Percentiles rank a stretch among this genome's conserved stretches.
Evolutionary conservation across 768 basidiomycete species (phyloP).

Genomic region (Boletus huronensis): DNA sequence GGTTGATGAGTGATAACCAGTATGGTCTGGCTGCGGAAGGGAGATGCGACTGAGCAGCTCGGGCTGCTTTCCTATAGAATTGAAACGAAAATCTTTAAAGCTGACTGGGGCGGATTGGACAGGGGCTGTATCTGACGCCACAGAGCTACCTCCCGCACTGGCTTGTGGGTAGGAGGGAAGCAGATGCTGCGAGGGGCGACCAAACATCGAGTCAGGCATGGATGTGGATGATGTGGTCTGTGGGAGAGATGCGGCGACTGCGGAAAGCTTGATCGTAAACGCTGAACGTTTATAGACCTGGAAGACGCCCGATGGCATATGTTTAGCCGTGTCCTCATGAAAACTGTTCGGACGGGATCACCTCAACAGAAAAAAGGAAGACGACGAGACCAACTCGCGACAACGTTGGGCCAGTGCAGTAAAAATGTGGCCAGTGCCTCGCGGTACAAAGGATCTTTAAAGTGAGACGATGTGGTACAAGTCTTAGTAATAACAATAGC

Average conservation of each 20-base stretch:
- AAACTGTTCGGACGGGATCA: constrained; percentile 4
- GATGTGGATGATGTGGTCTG: constrained; percentile 3
- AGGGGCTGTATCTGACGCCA: constrained; percentile 9
- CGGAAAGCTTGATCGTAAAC: background rate
- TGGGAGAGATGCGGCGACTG: constrained; percentile 13
- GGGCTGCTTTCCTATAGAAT: constrained; percentile 52
- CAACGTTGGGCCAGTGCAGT: background rate
- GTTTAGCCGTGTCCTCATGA: constrained; percentile 14
- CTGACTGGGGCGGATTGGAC: constrained; percentile 8
- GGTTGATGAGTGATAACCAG: constrained; percentile 27
- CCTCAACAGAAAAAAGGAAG: constrained; percentile 7
- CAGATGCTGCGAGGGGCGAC: constrained; percentile 25
- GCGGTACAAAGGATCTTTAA: background rate
- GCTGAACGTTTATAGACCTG: background rate
- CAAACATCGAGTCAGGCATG: constrained; percentile 32
- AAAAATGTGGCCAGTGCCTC: background rate
- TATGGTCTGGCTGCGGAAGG: constrained; percentile 26
- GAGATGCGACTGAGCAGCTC: constrained; percentile 51
- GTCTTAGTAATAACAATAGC: background rate
- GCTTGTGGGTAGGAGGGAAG: constrained; percentile 13
- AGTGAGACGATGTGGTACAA: background rate
- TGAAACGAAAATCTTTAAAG: constrained; percentile 47
- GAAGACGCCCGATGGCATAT: constrained; percentile 9
- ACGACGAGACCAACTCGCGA: background rate
- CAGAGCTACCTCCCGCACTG: background rate